Base-by-base conservation (phyloP, 805 yeast species). In the Wickerhamiella nectarea region DNA sequence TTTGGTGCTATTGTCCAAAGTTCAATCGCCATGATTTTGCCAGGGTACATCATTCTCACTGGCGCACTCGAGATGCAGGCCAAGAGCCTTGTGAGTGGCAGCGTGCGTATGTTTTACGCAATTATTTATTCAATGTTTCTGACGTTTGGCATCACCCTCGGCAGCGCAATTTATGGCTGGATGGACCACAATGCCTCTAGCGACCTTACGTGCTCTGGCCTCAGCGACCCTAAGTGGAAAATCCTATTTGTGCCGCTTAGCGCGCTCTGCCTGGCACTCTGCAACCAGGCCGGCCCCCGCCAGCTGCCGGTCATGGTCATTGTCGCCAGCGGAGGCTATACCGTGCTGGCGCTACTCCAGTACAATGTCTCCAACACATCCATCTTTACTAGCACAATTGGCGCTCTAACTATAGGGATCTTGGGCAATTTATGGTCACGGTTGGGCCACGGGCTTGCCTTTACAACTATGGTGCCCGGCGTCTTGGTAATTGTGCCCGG, bases 31-130 rank as follows among this genome's bases (percentile, higher is more conserved):
- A 67, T 89, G 55, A 89, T 89, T 58, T 69, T 89, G 41, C 97
- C 97, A 0, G 97, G 97, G 0, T 89, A 87, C 57, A 85, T 86
- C 50, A 86, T 89, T 61, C 63, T 89, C 17, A 81, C 94, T 64
- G 97, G 97, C 2, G 81, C 96, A 0, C 64, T 89, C 45, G 97
- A 89, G 56, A 64, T 89, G 37, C 97, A 89, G 62, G 79, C 94
- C n/a, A 71, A 89, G 57, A 89, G 84, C 54, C 58, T 89, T 39
- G 95, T 89, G 20, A 93, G 96, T 0, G 97, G 97, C 0, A 70
- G 94, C 1, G 96, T 89, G 43, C 69, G 97, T 59, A 89, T 89
- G 96, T 87, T 89, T 58, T 89, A 89, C 60, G 96, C 97, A 7
- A 80, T 87, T 52, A 85, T 89, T 38, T 89, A 89, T 58, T 86